These are phyloP conservation scores for Cucumis sativus DNA, from an alignment of 306 rosid species.

Conservation along the genomic window DNA sequence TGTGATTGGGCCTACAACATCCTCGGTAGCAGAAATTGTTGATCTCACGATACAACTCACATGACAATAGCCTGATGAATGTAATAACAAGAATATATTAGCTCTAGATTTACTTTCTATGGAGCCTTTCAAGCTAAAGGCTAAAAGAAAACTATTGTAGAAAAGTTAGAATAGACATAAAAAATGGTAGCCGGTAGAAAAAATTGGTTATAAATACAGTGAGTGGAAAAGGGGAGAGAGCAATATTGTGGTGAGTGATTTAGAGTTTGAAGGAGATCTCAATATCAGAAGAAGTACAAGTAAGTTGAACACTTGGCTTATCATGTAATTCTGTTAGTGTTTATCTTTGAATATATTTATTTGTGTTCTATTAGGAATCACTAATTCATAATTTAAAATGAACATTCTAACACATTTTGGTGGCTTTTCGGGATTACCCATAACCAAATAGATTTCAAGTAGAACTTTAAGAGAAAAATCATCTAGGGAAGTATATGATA, in stretches of 20 bases:
- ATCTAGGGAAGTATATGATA: slow-evolving; percentile 15
- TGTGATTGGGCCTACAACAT: slow-evolving; percentile 28
- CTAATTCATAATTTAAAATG: not conserved
- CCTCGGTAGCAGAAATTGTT: slow-evolving; percentile 26
- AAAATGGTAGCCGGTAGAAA: not conserved
- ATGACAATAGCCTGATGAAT: slow-evolving; percentile 62
- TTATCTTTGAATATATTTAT: too few relatives aligned
- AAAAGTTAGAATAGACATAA: not conserved
- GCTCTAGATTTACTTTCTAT: not conserved
- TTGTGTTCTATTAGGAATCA: not conserved
- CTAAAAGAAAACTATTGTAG: not conserved
- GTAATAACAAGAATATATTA: slow-evolving; percentile 1
- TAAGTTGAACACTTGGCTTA: too few relatives aligned
- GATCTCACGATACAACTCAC: slow-evolving; percentile 46
- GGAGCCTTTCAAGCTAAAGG: not conserved
- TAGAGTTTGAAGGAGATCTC: too few relatives aligned
- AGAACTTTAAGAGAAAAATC: not conserved
- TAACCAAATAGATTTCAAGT: not conserved
- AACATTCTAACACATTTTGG: not conserved
- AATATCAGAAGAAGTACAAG: too few relatives aligned
- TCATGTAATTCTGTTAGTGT: too few relatives aligned
- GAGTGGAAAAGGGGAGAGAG: too few relatives aligned
- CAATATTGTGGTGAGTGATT: too few relatives aligned
- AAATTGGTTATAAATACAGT: too few relatives aligned
- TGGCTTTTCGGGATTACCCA: not conserved